Conservation (phyloP, 495 filamentous ascomycete species). For the Penicillium roqueforti region DNA sequence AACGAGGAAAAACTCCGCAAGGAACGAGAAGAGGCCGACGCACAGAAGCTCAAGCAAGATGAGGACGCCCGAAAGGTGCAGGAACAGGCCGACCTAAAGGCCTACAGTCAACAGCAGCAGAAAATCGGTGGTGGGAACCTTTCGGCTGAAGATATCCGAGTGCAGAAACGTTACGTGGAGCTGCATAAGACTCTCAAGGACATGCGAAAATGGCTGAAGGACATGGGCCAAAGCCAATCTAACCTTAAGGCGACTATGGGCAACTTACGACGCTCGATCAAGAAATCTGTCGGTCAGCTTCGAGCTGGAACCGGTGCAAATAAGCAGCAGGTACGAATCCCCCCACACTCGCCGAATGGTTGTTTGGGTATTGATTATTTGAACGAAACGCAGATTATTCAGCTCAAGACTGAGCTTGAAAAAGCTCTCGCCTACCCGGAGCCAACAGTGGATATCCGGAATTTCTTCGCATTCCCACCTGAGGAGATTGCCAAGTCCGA, state of each 20-base stretch:
- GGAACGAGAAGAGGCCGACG: conserved; percentile 47
- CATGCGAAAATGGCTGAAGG: conserved; percentile 54
- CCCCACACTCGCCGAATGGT: neutral
- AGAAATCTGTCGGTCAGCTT: conserved; percentile 69
- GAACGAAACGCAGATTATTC: neutral
- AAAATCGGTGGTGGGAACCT: conserved; percentile 25
- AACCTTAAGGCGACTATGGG: conserved; percentile 63
- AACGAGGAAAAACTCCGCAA: conserved; percentile 52
- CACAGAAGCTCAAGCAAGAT: conserved; percentile 37
- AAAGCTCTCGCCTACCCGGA: conserved; percentile 45
- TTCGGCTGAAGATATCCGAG: conserved; percentile 34
- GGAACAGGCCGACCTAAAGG: conserved; percentile 31
- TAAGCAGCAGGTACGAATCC: conserved; percentile 37
- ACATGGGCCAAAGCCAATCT: conserved; percentile 47
- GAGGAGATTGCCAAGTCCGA: conserved; percentile 47
- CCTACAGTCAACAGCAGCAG: conserved; percentile 26
- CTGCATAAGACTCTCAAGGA: conserved; percentile 72
- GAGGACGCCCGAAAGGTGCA: conserved; percentile 35
- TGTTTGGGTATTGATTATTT: neutral
- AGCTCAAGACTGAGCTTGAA: conserved; percentile 45
- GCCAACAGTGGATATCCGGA: conserved; percentile 60
- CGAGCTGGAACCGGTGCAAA: conserved; percentile 62
- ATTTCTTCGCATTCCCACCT: conserved; percentile 58
- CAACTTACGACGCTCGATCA: conserved; percentile 68
- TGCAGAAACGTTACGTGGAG: conserved; percentile 59